Evolutionary conservation across 2,329 filamentous ascomycete genomes (phyloP).

Genomic region (Diaporthe australafricana): DNA sequence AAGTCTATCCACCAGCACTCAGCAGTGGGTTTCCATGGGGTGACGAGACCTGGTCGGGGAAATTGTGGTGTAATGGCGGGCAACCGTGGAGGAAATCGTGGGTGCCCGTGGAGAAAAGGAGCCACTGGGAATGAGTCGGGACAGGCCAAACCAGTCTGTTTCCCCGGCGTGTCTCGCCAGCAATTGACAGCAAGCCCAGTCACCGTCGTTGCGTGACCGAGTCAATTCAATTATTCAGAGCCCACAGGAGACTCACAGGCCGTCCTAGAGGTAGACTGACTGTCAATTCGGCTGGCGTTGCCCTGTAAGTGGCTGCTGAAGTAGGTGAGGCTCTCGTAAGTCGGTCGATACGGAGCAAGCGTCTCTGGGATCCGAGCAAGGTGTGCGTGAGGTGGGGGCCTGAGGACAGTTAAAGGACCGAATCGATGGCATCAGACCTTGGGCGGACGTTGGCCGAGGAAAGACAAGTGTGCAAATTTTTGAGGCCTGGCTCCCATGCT

Average conservation of each 20-base stretch:
- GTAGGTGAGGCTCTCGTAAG: slow-evolving; percentile 5
- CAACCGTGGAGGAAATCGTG: slow-evolving; percentile 23
- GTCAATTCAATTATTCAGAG: background rate
- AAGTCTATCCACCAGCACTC: slow-evolving; percentile 4
- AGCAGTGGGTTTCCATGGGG: slow-evolving; percentile 27
- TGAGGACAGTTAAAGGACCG: slow-evolving; percentile 30
- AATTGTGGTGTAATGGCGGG: slow-evolving; percentile 33
- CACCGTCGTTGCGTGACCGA: background rate
- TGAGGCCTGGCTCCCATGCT: background rate
- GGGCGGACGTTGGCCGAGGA: slow-evolving; percentile 28
- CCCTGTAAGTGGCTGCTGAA: background rate
- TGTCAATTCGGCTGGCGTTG: background rate
- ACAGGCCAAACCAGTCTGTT: background rate
- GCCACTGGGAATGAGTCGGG: slow-evolving; percentile 18
- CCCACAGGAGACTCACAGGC: background rate
- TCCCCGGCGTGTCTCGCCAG: background rate
- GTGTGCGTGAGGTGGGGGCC: slow-evolving; percentile 29
- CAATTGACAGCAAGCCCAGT: background rate
- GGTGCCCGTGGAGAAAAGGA: slow-evolving; percentile 23
- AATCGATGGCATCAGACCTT: slow-evolving; percentile 32
- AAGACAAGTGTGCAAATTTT: slow-evolving; percentile 19
- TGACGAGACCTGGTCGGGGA: slow-evolving; percentile 27
- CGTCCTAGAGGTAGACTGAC: background rate
- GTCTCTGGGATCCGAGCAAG: slow-evolving; percentile 25
- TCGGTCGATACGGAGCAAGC: slow-evolving; percentile 12